Percentiles rank a stretch among this genome's conserved stretches.
phyloP scores from a whole-genome alignment of 306 rosid species.

The Begonia fuchsioides region DNA sequence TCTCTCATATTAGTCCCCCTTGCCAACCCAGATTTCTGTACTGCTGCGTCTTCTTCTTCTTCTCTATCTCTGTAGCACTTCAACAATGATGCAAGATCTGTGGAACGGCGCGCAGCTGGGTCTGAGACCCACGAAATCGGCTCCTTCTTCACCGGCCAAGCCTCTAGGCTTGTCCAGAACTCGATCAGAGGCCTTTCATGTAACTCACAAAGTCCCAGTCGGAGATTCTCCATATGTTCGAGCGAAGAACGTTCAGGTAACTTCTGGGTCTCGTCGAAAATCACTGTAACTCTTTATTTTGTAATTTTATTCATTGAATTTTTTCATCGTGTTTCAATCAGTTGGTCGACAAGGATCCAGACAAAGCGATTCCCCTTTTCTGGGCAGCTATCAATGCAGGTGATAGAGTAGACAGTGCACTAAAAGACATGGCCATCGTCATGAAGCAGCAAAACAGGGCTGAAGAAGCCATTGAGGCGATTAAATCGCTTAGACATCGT shows the following conservation, averaged over 20 bases:
- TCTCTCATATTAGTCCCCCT: constrained; percentile 7
- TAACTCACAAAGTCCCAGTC: constrained; percentile 70
- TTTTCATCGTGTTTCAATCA: constrained; percentile 7
- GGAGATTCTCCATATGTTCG: constrained; percentile 91
- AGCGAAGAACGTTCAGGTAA: constrained; percentile 96
- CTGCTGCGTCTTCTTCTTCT: not conserved
- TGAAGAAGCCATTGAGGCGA: constrained; percentile 95
- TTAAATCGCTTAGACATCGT: constrained; percentile 65
- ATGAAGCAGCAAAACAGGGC: constrained; percentile 96
- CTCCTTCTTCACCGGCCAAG: constrained; percentile 95
- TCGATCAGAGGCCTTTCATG: constrained; percentile 69
- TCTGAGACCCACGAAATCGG: constrained; percentile 84
- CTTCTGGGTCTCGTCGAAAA: not conserved
- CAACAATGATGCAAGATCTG: constrained; percentile 64
- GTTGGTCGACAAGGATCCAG: constrained; percentile 97
- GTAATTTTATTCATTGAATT: not conserved
- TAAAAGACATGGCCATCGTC: constrained; percentile 97
- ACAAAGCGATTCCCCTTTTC: constrained; percentile 80
- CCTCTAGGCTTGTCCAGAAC: constrained; percentile 57
- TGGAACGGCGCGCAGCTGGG: constrained; percentile 89
- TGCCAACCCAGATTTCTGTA: not conserved
- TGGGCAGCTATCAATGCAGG: constrained; percentile 98
- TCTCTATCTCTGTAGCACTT: not conserved
- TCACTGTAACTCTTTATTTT: not conserved
- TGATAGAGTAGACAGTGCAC: constrained; percentile 93